Evolutionary conservation across 805 yeast genomes (phyloP), one percentile per base, ranked within the genome.

Genomic region (Starmera quercuum): DNA sequence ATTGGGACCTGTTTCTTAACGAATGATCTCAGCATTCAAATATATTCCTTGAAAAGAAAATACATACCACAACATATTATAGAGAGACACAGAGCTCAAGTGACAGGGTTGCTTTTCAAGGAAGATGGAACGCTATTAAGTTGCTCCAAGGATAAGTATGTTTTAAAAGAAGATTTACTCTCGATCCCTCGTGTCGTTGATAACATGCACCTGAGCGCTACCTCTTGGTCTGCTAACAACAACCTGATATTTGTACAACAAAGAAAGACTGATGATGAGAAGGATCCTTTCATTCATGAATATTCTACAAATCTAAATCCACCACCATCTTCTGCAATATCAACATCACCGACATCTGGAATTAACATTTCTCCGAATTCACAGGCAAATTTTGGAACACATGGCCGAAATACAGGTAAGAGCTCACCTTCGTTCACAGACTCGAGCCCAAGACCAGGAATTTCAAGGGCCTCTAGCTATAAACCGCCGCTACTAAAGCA

Each of bases 1-100:
- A 66, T 86, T 40, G 95, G 94, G 1, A 68, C 80, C 25, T 79
- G 81, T 51, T 81, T 78, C 36, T 58, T 82, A 44, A 79, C 78
- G 31, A 87, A 82, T 47, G 94, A 82, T 46, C 44, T 63, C 27
- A 70, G 74, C 20, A 66, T 83, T 6, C 75, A 80, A 31, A 68
- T 85, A 4, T 85, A 83, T 70, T 78, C 77, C 28, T 62, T 85
- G 32, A 68, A 68, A 24, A 64, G 95, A 41, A 83, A 78, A 43
- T 80, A 71, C 49, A 71, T 87, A 16, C 95, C 97, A 1, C 66
- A 68, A 26, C 62, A 69, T 41, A 62, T 68, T 5, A 53, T 75
- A 20, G 74, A 68, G 34, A 47, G 58, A 7, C 83, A 78, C 44
- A 37, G 61, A 0, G 65, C 64, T 19, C 65, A 66, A 30, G 65